Evolutionary conservation across 1,284 basidiomycete species (phyloP), one percentile per base, ranked within the genome.

Genomic region (Marasmius sp.): DNA sequence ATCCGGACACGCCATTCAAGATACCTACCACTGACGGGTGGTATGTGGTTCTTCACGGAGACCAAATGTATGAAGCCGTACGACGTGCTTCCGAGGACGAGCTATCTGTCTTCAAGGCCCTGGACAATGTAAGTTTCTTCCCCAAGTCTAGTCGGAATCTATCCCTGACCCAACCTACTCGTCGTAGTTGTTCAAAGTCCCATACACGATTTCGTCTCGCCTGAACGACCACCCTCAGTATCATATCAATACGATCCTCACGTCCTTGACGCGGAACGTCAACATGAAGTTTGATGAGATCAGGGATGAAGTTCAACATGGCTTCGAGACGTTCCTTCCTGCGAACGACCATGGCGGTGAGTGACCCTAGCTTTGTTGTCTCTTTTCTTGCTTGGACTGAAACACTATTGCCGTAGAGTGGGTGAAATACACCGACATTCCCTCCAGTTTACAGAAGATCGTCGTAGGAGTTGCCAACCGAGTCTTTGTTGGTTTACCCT

Each of bases 401-500:
- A n/a, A n/a, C n/a, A n/a, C 12, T 18, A 16, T 6, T 14, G 14
- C 6, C 14, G 14, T 16, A 45, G 43, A 45, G 14, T 45, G 43
- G 43, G 20, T 18, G 16, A 18, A 45, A 45, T 45, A 45, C 12
- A 16, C 43, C 6, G 20, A 45, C 6, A 6, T 45, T 45, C 43
- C 43, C 16, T 16, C 14, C 14, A 14, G 14, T 16, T 5, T 45
- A 14, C 43, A 14, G 12, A 45, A 45, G 14, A 45, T 45, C 14
- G 43, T 45, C 43, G 43, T 45, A 45, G 16, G 43, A 14, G 43
- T 16, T 5, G 14, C 43, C 6, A 65, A 64, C 36, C 55, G 64
- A 11, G 47, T 61, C 14, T 65, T 63, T 37, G 64, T 65, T 22
- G 64, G 64, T 11, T 18, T 61, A 5, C 64, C 64, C 16, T 38